Conservation (phyloP, 805 yeast genomes). For the Zygosaccharomyces bisporus region DNA sequence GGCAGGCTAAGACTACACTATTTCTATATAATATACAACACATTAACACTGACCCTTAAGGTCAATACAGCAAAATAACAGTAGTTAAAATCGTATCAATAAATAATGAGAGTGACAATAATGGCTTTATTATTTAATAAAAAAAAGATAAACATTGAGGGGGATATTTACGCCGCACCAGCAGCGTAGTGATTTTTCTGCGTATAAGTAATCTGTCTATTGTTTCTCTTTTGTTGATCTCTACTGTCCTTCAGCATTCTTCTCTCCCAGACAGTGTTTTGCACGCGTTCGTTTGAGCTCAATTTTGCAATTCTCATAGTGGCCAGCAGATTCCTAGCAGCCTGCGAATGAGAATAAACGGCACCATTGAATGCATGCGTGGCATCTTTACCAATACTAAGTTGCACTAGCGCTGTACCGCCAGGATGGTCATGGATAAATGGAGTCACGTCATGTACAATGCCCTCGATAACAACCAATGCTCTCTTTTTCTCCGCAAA, state of each 20-base stretch:
- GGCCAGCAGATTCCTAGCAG: conserved; percentile 84
- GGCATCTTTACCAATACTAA: conserved; percentile 90
- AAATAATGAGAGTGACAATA: conserved; percentile 1
- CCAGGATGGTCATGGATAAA: conserved; percentile 94
- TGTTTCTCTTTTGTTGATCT: conserved; percentile 19
- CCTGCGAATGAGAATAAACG: conserved; percentile 88
- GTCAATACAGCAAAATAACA: background rate
- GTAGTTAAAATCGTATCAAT: background rate
- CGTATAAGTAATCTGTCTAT: conserved; percentile 26
- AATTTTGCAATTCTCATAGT: conserved; percentile 91
- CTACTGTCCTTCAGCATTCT: conserved; percentile 19
- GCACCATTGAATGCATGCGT: conserved; percentile 94
- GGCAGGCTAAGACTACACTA: conserved; percentile 13
- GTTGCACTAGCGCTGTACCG: conserved; percentile 70
- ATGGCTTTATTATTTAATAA: background rate
- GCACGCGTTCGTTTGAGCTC: conserved; percentile 59
- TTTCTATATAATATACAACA: background rate
- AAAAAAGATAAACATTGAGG: conserved; percentile 1
- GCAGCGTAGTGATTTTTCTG: conserved; percentile 29
- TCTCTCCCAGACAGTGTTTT: conserved; percentile 28
- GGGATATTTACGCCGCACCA: conserved; percentile 23
- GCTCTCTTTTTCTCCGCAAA: conserved; percentile 47
- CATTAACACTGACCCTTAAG: background rate
- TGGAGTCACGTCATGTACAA: conserved; percentile 90
- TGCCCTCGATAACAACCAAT: conserved; percentile 80